Conservation (phyloP, 441 rosid genomes). For the Dalechampia spathulata region DNA sequence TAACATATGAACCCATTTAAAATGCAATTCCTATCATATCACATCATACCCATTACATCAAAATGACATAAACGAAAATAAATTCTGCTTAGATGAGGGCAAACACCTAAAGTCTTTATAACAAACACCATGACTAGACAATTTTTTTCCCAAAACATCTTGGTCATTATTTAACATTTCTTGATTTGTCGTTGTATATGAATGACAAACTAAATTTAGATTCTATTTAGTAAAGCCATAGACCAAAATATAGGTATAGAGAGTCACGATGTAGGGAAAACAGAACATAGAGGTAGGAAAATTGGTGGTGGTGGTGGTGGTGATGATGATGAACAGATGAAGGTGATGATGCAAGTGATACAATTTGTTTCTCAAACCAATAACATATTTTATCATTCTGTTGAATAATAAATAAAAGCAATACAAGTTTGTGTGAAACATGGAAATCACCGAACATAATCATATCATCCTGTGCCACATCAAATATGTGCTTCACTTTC, state of each 20-base stretch:
- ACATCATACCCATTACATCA: neutral
- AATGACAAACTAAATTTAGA: neutral
- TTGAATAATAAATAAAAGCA: too few relatives aligned
- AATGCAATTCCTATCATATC: neutral
- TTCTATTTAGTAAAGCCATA: neutral
- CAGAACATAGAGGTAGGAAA: neutral
- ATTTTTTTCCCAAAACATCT: neutral
- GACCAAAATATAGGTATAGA: neutral
- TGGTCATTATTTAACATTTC: too few relatives aligned
- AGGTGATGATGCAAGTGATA: too few relatives aligned
- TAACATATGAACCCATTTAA: slow-evolving; percentile 2
- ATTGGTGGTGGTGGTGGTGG: neutral
- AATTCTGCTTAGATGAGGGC: neutral
- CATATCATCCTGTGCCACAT: too few relatives aligned
- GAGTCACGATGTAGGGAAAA: too few relatives aligned
- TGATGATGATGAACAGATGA: too few relatives aligned
- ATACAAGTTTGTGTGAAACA: too few relatives aligned
- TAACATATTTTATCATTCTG: too few relatives aligned
- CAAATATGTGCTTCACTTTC: too few relatives aligned
- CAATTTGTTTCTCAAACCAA: too few relatives aligned
- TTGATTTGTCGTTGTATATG: neutral
- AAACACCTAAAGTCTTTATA: neutral
- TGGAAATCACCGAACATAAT: too few relatives aligned
- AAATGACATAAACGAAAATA: neutral
- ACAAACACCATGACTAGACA: neutral